A percentile compares a stretch with the other conserved stretches of the same genome.
These are phyloP conservation scores for Nepenthes gracilis DNA, from an alignment of 148 eudicot genomes.

Conservation along the genomic window DNA sequence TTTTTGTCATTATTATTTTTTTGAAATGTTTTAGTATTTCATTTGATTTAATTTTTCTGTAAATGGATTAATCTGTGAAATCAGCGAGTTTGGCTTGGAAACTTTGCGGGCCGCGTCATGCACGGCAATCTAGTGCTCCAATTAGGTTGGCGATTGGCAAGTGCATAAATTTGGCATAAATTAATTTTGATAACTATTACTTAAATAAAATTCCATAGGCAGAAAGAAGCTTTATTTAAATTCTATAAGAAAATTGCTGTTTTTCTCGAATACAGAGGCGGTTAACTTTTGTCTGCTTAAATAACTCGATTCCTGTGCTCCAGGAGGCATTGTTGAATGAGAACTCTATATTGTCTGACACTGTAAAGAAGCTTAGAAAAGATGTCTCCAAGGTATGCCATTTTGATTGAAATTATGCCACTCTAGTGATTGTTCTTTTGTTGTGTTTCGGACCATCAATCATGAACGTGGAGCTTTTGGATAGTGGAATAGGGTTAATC, in stretches of 20 bases:
- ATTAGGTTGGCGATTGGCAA: not conserved
- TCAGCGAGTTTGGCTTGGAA: not conserved
- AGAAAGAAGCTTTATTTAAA: too few relatives aligned
- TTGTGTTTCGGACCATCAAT: not conserved
- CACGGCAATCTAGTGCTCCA: not conserved
- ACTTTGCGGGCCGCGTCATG: not conserved
- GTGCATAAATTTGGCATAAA: not conserved
- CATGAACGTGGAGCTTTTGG: not conserved
- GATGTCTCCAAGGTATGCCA: slow-evolving; percentile 75
- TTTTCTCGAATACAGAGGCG: not conserved
- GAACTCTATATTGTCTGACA: slow-evolving; percentile 45
- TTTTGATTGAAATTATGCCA: not conserved
- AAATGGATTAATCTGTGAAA: too few relatives aligned
- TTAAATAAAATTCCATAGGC: too few relatives aligned
- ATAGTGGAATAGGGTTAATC: too few relatives aligned
- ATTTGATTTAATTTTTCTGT: too few relatives aligned
- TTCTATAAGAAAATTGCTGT: not conserved
- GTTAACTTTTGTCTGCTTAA: not conserved
- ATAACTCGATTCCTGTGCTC: slow-evolving; percentile 9
- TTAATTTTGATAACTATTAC: too few relatives aligned
- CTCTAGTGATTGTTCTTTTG: not conserved
- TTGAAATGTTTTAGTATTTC: too few relatives aligned
- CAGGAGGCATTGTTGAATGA: slow-evolving; percentile 69
- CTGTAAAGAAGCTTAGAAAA: slow-evolving; percentile 74
- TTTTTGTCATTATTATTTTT: not conserved